Evolutionary conservation across 129 eudicot genomes (phyloP).

Genomic region (Heracleum sosnowskyi): DNA sequence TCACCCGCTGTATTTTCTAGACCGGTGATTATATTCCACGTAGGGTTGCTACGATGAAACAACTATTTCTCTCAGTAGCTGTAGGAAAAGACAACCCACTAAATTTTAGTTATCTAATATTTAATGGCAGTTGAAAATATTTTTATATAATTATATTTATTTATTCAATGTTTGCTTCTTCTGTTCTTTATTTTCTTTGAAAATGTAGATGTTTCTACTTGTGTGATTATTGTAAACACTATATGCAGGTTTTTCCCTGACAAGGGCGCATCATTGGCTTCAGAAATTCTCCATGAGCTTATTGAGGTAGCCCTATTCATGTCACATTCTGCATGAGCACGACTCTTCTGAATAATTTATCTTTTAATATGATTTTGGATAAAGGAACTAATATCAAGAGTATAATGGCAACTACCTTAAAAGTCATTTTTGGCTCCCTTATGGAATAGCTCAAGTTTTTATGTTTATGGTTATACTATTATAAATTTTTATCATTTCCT

Average conservation of each 20-base stretch:
- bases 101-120: neutral
- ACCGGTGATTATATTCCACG: neutral
- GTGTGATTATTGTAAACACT: slow-evolving; percentile 6
- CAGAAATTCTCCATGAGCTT: slow-evolving; percentile 58
- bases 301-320: slow-evolving; percentile 37
- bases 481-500: neutral
- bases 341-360: neutral
- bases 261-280: slow-evolving; percentile 65
- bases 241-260: slow-evolving; percentile 80
- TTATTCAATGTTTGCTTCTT: neutral
- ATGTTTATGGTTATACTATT: neutral
- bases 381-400: neutral
- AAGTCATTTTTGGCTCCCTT: neutral
- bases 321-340: neutral
- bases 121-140: neutral
- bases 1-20: neutral
- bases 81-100: too few species aligned
- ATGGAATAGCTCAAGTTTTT: neutral
- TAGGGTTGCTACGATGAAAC: neutral
- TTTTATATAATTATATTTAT: neutral
- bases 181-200: neutral
- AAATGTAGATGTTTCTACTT: slow-evolving; percentile 1
- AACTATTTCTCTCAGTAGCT: neutral
- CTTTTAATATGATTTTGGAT: neutral
- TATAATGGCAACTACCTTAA: neutral